Base-by-base conservation (phyloP, 2,329 filamentous ascomycete species). In the Dactylonectria estremocensis region DNA sequence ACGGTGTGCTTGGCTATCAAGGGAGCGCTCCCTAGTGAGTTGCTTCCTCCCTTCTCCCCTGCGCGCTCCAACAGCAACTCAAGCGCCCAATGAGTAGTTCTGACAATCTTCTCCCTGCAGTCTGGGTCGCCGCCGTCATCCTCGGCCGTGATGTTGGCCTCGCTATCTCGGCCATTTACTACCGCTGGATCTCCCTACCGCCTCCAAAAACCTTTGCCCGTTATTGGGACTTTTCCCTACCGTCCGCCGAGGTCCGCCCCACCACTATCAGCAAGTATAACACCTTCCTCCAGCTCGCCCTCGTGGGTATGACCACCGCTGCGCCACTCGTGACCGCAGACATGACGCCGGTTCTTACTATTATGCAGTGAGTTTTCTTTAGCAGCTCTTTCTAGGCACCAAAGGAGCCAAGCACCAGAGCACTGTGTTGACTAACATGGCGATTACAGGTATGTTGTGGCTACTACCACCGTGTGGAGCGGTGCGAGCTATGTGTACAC, bases 151-250 rank as follows among this genome's bases (percentile, higher is more conserved):
- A 99, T 76, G 89, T 93, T 48, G 93, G 91, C 20, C 88, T 99
- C 5, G 95, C 89, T 28, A 87, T 97, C 22, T 90, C 95, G 2
- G 96, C 96, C 24, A 91, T 99, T 73, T 98, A 98, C 84, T 98
- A 96, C 81, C 92, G 96, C 70, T 98, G 94, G 89, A 97, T 98
- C 72, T 97, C 94, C 2, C 87, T 99, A 6, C 96, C 96, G 0
- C 91, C 93, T 0, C 96, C 96, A 2, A 98, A 98, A 83, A 98
- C 96, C 0, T 93, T 98, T 81, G 83, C 88, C 18, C 87, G 96
- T 18, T 99, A 98, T 82, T 99, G 96, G 96, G 96, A 99, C 82
- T 98, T 99, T 78, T 95, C 93, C 3, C 87, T 99, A 14, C 96
- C 94, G 2, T 93, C 91, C 45, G 94, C 94, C 3, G 93, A 96